A percentile compares a stretch with the other conserved stretches of the same genome.
These are phyloP conservation scores for Chlorophyllum brunneum DNA, from an alignment of 768 basidiomycete species.

Conservation along the genomic window DNA sequence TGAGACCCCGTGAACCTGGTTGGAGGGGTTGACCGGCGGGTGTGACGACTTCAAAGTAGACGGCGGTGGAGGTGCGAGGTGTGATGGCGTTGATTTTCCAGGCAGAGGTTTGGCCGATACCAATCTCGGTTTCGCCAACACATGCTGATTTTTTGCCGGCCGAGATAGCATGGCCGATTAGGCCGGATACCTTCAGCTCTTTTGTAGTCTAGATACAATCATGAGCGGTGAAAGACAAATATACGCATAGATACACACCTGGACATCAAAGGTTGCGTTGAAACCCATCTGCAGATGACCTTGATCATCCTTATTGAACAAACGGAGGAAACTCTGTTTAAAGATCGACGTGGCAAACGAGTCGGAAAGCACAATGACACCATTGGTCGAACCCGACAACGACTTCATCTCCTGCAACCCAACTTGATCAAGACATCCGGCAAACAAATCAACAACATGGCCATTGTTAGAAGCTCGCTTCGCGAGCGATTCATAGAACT, in stretches of 20 bases:
- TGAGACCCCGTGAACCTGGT: constrained; percentile 87
- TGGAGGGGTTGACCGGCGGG: constrained; percentile 92
- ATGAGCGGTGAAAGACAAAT: not conserved
- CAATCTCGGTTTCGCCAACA: constrained; percentile 98
- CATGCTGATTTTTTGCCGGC: constrained; percentile 95
- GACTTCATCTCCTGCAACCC: constrained; percentile 98
- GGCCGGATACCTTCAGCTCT: constrained; percentile 95
- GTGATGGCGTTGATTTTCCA: constrained; percentile 96
- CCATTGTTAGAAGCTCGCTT: constrained; percentile 93
- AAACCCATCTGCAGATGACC: constrained; percentile 96
- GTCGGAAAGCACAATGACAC: constrained; percentile 93
- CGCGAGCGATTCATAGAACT: constrained; percentile 96
- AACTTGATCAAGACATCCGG: constrained; percentile 97
- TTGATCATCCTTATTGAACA: constrained; percentile 90
- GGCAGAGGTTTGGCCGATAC: constrained; percentile 96
- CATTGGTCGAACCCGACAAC: constrained; percentile 92
- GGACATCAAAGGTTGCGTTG: constrained; percentile 98
- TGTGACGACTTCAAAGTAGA: constrained; percentile 98
- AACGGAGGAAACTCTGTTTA: constrained; percentile 94
- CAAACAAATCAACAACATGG: constrained; percentile 92
- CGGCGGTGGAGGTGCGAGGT: constrained; percentile 82
- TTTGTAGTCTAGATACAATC: constrained; percentile 76
- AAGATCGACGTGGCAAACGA: constrained; percentile 98
- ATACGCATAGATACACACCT: constrained; percentile 44
- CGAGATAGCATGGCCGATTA: constrained; percentile 97